A percentile compares a stretch with the other conserved stretches of the same genome.
Conservation (phyloP, 2,329 filamentous ascomycete species). For the Rhinocladiella mackenziei region DNA sequence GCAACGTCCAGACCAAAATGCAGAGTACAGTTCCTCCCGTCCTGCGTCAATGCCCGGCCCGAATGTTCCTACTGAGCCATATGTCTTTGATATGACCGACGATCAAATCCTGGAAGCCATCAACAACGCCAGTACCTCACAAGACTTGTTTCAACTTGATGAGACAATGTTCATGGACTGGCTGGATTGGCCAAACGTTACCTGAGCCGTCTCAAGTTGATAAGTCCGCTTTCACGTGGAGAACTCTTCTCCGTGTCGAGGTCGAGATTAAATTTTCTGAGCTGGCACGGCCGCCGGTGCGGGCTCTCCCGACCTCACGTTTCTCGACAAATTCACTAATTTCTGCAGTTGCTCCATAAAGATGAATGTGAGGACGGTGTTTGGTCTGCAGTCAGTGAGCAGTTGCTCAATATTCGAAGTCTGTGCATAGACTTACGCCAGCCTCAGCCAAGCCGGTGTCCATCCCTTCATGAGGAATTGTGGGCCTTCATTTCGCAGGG, state of each 20-base stretch:
- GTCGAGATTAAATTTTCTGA: slow-evolving; percentile 8
- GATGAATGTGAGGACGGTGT: slow-evolving; percentile 23
- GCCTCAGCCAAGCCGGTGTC: no score
- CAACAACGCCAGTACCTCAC: slow-evolving; percentile 55
- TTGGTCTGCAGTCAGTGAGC: slow-evolving; percentile 14
- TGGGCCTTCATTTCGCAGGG: no score
- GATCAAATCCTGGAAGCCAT: slow-evolving; percentile 64
- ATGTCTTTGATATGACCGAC: slow-evolving; percentile 58
- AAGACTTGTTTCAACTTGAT: slow-evolving; percentile 50
- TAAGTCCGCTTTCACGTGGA: slow-evolving; percentile 1
- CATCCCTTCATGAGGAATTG: no score
- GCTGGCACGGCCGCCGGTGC: neutral
- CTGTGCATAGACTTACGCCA: no score
- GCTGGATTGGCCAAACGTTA: slow-evolving; percentile 41
- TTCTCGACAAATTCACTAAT: slow-evolving; percentile 26
- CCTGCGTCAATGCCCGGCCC: slow-evolving; percentile 1
- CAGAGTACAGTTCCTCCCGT: slow-evolving; percentile 5
- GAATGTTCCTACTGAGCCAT: slow-evolving; percentile 14
- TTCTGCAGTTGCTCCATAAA: slow-evolving; percentile 22
- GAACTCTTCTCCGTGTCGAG: neutral
- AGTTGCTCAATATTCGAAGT: no score
- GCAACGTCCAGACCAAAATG: slow-evolving; percentile 4
- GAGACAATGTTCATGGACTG: slow-evolving; percentile 58
- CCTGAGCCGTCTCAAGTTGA: slow-evolving; percentile 29
- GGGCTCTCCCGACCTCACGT: slow-evolving; percentile 6